Evolutionary conservation across 1,139 yeast genomes (phyloP), one percentile per base, ranked within the genome.

Genomic region (Lipomyces yarrowii): DNA sequence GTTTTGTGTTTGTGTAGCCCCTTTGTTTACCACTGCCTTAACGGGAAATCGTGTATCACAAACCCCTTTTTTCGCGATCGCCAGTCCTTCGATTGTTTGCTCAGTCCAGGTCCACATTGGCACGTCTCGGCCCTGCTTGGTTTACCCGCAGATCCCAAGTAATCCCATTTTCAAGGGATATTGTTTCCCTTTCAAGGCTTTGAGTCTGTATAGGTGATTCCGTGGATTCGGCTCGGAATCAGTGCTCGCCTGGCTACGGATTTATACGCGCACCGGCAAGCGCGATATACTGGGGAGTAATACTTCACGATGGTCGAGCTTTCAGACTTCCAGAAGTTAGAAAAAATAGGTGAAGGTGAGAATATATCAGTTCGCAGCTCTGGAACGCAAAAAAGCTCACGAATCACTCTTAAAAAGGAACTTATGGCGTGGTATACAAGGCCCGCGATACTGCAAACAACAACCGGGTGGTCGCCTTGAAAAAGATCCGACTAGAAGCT

Each of bases 371-470:
- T 8, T n/a, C n/a, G 21, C 0, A 10, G 2, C 42, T 37, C 7
- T n/a, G 2, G 21, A 42, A n/a, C 18, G 21, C 48, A n/a, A 18
- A 15, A 4, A 15, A 3, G 11, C 48, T 42, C 21, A 42, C 11
- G 13, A 42, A 18, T 13, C 2, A 10, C 8, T 42, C 35, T 32
- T 15, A 63, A 84, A n/a, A 26, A 26, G 87, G 94, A 70, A 94
- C 99, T 3, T 94, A 94, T 76, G 99, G 99, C 71, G 99, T 94
- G 64, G 99, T 94, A 33, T 96, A 94, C 80, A 94, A 94, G 78
- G 99, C 99, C 1, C 82, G 91, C 58, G 98, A 94, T 77, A 86
- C 90, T 65, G 88, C 88, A 71, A 93, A 94, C 78, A 90, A 91
- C 74, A 92, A 93, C 80, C 83, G 98, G 63, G 86, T 93, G 35